Base-by-base conservation (phyloP, 2,329 filamentous ascomycete species). In the Colletotrichum brevisporum region DNA sequence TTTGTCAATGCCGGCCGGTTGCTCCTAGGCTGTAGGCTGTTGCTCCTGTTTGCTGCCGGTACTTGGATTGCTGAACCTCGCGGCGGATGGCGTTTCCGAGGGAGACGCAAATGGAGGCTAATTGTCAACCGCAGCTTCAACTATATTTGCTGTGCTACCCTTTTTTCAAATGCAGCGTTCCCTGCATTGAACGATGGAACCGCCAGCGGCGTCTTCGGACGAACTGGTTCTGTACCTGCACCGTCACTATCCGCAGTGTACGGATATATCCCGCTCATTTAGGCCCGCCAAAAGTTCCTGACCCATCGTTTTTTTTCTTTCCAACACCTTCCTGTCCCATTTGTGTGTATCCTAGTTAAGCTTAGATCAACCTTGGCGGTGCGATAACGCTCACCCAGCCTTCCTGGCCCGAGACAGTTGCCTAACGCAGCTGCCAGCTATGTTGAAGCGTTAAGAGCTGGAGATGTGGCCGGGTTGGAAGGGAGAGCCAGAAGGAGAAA, bases 341-440 rank as follows among this genome's bases (percentile, higher is more conserved):
- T 21, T 3, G 24, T 13, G 24, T 13, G 13, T 27, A 31, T 24
- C 41, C 24, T 12, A 6, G 27, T 36, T 57, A 45, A 57, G 55
- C 55, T 57, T 57, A 57, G 41, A 48, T 41, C n/a, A n/a, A 41
- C 39, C 41, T 57, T 45, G 26, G 55, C 43, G 26, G 51, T 36
- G 26, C 51, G 55, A 57, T 47, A 21, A 47, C 0, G 13, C 6
- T 18, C 36, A 31, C 15, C 41, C 15, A 8, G 2, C 41, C 41
- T 24, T 24, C 21, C 21, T 24, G 21, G 21, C 21, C 21, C 21
- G 21, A 3, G 21, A 24, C 21, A 24, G 21, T 24, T 24, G 21
- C 21, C 21, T 3, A 24, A 24, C 21, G 2, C 21, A 24, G 21
- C 21, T 24, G 21, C 21, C 21, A 24, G 21, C 21, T 24, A 24